A percentile compares a stretch with the other conserved stretches of the same genome.
Evolutionary conservation across 2,329 filamentous ascomycete genomes (phyloP).

Genomic region (Pyricularia grisea): DNA sequence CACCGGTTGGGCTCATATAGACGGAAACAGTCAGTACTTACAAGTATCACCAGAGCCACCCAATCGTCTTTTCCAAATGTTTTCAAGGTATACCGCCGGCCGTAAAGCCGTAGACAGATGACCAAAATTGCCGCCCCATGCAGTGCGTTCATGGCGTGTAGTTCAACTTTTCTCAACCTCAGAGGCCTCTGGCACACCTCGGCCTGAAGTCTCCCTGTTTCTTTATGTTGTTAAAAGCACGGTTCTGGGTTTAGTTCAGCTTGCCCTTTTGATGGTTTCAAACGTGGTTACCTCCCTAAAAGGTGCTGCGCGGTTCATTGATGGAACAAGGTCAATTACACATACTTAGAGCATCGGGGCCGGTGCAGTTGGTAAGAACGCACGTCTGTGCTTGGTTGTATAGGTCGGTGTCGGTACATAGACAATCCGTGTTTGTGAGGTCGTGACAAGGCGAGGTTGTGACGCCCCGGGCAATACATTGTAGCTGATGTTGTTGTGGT

Average conservation of each 20-base stretch:
- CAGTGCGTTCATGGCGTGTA: constrained; percentile 25
- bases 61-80: constrained; percentile 28
- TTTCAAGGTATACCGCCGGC: constrained; percentile 21
- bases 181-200: constrained; percentile 20
- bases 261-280: too few relatives aligned
- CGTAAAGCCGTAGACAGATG: constrained; percentile 26
- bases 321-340: not conserved
- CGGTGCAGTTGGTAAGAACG: constrained; percentile 2
- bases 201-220: constrained; percentile 21
- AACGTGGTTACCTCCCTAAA: not conserved
- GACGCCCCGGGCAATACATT: constrained; percentile 1
- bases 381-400: not conserved
- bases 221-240: constrained; percentile 7
- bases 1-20: not conserved
- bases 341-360: constrained; percentile 3
- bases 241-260: not conserved
- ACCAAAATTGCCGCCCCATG: constrained; percentile 24
- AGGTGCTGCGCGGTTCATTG: not conserved
- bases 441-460: constrained; percentile 2
- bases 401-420: not conserved
- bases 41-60: constrained; percentile 24
- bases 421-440: constrained; percentile 1
- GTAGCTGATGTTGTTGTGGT: not conserved
- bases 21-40: constrained; percentile 11
- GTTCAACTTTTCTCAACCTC: constrained; percentile 19